Base-by-base conservation (phyloP, 2,329 filamentous ascomycete genomes). In the Fulvia fulva region DNA sequence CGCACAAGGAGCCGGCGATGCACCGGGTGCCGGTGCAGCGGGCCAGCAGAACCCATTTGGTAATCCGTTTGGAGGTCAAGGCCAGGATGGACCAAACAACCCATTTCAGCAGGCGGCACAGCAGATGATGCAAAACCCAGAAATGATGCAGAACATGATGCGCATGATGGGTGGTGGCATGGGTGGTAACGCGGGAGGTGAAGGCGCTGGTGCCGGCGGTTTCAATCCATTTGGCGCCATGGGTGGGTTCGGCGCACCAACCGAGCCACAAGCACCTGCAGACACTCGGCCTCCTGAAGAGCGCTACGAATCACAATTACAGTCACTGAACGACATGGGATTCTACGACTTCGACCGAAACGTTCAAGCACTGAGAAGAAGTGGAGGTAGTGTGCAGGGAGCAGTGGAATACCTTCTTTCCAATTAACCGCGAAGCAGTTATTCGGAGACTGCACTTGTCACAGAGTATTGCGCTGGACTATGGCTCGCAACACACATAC, bases 271-370 rank as follows among this genome's bases (percentile, higher is more conserved):
- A 12, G 76, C 83, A 19, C 88, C 91, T 5, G 75, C 82, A 2
- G 94, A 99, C 75, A 96, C 82, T 69, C 83, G 93, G 62, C 92
- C 94, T 4, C 93, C 94, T 0, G 94, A 99, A 79, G 94, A 97
- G 75, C 81, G 90, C 59, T 99, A 96, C 68, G 91, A 89, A 2
- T 87, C 90, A 30, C 93, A 99, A 76, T 80, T 99, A 51, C 82
- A 91, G 60, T 91, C 97, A 76, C 78, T 99, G 62, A 99, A 99
- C 73, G 94, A 97, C 65, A 99, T 99, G 94, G 94, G 94, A 2
- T 99, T 99, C 77, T 96, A 86, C 72, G 92, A 99, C 71, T 99
- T 97, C 70, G 93, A 99, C 53, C 80, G 89, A 66, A 99, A 99
- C 67, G 85, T 99, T 30, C 86, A 89, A 56, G 94, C 94, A 5